Percentiles rank a stretch among this genome's conserved stretches.
Evolutionary conservation across 805 yeast genomes (phyloP).

Genomic region (Middelhovenomyces tepae): DNA sequence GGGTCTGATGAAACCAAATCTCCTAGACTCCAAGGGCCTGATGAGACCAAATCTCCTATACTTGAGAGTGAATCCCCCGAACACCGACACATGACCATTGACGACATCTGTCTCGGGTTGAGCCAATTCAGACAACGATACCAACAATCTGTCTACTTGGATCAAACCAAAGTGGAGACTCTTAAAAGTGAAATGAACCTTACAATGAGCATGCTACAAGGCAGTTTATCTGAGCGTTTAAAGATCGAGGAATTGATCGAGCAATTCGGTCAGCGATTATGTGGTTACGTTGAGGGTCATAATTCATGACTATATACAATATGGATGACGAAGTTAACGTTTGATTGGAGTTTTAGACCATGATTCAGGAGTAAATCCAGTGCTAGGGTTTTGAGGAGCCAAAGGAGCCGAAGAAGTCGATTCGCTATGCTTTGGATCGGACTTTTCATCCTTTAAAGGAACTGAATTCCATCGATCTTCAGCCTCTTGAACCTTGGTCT

Average conservation of each 20-base stretch:
- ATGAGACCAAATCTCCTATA: too few species aligned
- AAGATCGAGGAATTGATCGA: conserved; percentile 15
- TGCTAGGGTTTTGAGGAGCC: neutral
- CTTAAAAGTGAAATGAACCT: conserved; percentile 11
- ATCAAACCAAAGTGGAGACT: conserved; percentile 8
- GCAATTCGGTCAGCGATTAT: conserved; percentile 18
- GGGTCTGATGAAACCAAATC: too few species aligned
- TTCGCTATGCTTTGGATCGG: neutral
- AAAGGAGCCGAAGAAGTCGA: too few species aligned
- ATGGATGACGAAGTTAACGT: neutral
- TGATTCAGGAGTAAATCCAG: neutral
- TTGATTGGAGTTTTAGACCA: neutral
- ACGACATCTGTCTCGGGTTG: conserved; percentile 6
- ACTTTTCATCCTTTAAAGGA: conserved; percentile 21
- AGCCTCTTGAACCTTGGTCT: conserved; percentile 39
- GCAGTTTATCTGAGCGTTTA: conserved; percentile 4
- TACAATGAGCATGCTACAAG: conserved; percentile 12
- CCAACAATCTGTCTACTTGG: conserved; percentile 3
- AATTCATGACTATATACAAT: neutral
- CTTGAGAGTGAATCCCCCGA: too few species aligned
- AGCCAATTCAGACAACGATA: conserved; percentile 9
- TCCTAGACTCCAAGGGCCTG: too few species aligned
- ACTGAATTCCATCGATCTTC: conserved; percentile 29
- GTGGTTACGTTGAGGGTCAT: conserved; percentile 1
- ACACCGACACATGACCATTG: conserved; percentile 6